A percentile compares a stretch with the other conserved stretches of the same genome.
These are phyloP conservation scores for Iris macrosiphon DNA, from an alignment of 106 monocot genomes.

Conservation along the genomic window DNA sequence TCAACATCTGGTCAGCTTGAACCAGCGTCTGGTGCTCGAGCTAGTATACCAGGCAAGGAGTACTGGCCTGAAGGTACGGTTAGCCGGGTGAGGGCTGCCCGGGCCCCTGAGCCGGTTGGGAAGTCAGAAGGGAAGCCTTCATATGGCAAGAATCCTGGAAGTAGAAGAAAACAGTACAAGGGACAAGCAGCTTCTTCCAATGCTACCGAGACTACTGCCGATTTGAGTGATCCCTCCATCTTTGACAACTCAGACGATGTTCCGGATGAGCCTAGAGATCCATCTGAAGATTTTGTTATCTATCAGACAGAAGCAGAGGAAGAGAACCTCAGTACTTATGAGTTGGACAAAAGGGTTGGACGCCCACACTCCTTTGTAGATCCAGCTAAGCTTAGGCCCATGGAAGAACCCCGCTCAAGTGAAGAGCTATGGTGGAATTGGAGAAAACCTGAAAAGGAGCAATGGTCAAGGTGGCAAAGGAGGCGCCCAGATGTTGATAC, in stretches of 20 bases:
- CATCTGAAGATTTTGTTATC: slow-evolving; percentile 64
- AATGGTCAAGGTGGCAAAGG: slow-evolving; percentile 99
- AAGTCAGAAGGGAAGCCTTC: slow-evolving; percentile 67
- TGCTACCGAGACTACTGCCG: slow-evolving; percentile 6
- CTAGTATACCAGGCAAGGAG: slow-evolving; percentile 77
- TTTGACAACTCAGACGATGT: slow-evolving; percentile 35
- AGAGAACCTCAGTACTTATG: slow-evolving; percentile 62
- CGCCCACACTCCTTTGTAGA: slow-evolving; percentile 84
- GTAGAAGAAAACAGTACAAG: slow-evolving; percentile 64
- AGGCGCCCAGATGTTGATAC: slow-evolving; percentile 89
- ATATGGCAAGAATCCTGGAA: slow-evolving; percentile 80
- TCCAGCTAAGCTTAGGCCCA: slow-evolving; percentile 43
- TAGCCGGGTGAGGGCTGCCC: slow-evolving; percentile 62
- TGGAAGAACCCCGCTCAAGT: slow-evolving; percentile 66
- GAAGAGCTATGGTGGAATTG: slow-evolving; percentile 99
- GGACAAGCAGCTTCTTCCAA: slow-evolving; percentile 29
- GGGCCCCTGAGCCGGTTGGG: slow-evolving; percentile 77
- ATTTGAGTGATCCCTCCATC: slow-evolving; percentile 8
- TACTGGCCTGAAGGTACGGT: slow-evolving; percentile 94
- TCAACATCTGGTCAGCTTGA: slow-evolving; percentile 94
- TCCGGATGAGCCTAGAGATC: slow-evolving; percentile 36
- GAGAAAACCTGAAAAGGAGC: slow-evolving; percentile 84
- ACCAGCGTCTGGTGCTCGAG: slow-evolving; percentile 83
- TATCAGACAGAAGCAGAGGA: slow-evolving; percentile 55
- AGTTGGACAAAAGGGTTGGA: slow-evolving; percentile 69